phyloP scores from a whole-genome alignment of 805 yeast genomes.

The Clavispora santaluciae region DNA sequence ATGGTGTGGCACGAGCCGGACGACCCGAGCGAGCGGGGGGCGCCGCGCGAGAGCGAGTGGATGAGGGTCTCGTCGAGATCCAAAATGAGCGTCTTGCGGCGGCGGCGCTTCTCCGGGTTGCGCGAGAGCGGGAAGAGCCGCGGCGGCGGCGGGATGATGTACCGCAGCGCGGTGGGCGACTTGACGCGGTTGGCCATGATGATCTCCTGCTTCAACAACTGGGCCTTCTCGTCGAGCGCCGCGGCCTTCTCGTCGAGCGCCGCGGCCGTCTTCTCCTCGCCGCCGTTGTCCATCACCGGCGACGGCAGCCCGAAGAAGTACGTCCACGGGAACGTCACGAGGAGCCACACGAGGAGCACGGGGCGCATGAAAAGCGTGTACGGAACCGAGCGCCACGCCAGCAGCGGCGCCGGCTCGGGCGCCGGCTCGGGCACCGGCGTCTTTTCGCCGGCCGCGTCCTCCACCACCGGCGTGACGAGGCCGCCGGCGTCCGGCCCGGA shows the following conservation, averaged over 20 bases:
- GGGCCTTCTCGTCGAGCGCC: constrained; percentile 26
- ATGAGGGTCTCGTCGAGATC: constrained; percentile 94
- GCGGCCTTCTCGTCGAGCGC: constrained; percentile 28
- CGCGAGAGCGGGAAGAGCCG: constrained; percentile 37
- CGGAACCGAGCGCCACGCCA: constrained; percentile 28
- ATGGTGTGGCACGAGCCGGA: constrained; percentile 53
- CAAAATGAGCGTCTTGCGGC: constrained; percentile 67
- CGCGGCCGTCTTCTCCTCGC: constrained; percentile 2
- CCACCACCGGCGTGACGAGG: background rate
- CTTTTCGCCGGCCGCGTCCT: background rate
- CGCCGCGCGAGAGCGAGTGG: constrained; percentile 76
- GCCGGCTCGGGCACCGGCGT: background rate
- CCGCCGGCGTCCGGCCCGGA: constrained; percentile 2
- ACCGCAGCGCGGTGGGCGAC: constrained; percentile 37
- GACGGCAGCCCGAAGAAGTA: constrained; percentile 27
- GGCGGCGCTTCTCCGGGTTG: constrained; percentile 32
- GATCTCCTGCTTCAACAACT: constrained; percentile 36
- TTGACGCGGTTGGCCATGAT: constrained; percentile 36
- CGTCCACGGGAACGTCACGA: constrained; percentile 54
- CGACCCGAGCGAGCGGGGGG: constrained; percentile 39
- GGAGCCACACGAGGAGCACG: constrained; percentile 40
- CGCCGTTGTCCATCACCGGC: constrained; percentile 2
- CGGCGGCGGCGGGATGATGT: constrained; percentile 44
- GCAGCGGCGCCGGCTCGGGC: too few species aligned
- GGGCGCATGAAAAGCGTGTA: constrained; percentile 51